These are phyloP conservation scores for Boletus tylopilopsis DNA, from an alignment of 768 basidiomycete species.

Conservation along the genomic window DNA sequence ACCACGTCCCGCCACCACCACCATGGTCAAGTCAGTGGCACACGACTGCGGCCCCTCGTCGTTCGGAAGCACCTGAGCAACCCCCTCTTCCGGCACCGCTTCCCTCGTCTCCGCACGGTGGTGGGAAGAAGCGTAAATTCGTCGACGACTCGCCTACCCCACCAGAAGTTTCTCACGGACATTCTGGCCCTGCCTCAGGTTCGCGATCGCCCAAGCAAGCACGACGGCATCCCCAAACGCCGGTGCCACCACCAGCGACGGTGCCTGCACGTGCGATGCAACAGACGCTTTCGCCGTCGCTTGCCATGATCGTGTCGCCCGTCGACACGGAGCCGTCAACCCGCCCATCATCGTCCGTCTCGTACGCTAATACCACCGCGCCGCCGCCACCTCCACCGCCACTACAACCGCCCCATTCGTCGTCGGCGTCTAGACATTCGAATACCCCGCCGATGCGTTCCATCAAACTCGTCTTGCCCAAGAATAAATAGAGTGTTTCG, in stretches of 20 bases:
- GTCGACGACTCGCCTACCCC: slow-evolving; percentile 31
- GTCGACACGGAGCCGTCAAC: slow-evolving; percentile 32
- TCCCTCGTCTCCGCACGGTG: slow-evolving; percentile 28
- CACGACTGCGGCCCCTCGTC: slow-evolving; percentile 12
- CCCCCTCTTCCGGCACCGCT: slow-evolving; percentile 8
- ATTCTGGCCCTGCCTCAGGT: slow-evolving; percentile 10
- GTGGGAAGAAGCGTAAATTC: slow-evolving; percentile 34
- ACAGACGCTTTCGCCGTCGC: slow-evolving; percentile 32
- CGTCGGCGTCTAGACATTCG: slow-evolving; percentile 11
- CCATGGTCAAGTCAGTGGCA: slow-evolving; percentile 34
- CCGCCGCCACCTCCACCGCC: slow-evolving; percentile 16
- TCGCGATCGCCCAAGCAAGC: slow-evolving; percentile 33
- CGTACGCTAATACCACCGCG: slow-evolving; percentile 16
- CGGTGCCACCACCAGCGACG: slow-evolving; percentile 24
- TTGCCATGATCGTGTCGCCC: slow-evolving; percentile 35
- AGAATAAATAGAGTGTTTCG: slow-evolving; percentile 25
- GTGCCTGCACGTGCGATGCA: slow-evolving; percentile 31
- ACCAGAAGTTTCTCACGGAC: slow-evolving; percentile 12
- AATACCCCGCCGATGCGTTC: slow-evolving; percentile 30
- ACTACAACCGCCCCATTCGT: background rate
- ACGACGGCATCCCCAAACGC: slow-evolving; percentile 33
- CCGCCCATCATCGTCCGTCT: slow-evolving; percentile 27
- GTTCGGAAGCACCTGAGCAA: slow-evolving; percentile 26
- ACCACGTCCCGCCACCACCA: slow-evolving; percentile 33
- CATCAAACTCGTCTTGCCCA: slow-evolving; percentile 29